Conservation (phyloP, 495 filamentous ascomycete species). For the Amniculicola lignicola region DNA sequence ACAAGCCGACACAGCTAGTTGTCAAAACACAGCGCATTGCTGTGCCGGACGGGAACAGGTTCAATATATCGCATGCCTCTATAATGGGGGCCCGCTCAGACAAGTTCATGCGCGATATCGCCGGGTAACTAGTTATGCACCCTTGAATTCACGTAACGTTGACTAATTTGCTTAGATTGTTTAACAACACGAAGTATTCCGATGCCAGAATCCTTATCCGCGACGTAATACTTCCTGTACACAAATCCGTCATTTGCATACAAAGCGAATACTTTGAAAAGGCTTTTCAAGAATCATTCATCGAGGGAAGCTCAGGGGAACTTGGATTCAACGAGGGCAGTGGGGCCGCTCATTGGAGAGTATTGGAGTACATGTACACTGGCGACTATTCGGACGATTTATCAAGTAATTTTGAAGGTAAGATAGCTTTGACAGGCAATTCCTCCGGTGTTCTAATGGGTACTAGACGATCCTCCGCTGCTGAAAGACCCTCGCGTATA, state of each 20-base stretch:
- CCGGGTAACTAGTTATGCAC: background rate
- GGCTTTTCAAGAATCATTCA: slow-evolving; percentile 8
- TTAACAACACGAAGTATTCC: slow-evolving; percentile 9
- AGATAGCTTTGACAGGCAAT: background rate
- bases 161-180: slow-evolving; percentile 9
- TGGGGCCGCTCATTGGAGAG: slow-evolving; percentile 11
- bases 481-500: slow-evolving; percentile 14
- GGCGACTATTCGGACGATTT: slow-evolving; percentile 9
- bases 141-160: background rate
- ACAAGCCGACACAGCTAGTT: no score
- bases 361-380: slow-evolving; percentile 21
- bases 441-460: slow-evolving; percentile 2
- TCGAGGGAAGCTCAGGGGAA: background rate
- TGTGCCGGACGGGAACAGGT: background rate
- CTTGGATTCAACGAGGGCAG: slow-evolving; percentile 10
- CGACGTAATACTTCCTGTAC: slow-evolving; percentile 2
- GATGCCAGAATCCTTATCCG: slow-evolving; percentile 2
- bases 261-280: slow-evolving; percentile 20
- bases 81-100: background rate
- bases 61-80: background rate
- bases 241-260: slow-evolving; percentile 14
- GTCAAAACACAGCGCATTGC: no score
- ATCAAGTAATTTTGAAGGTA: slow-evolving; percentile 5
- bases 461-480: slow-evolving; percentile 8
- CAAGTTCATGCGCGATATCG: slow-evolving; percentile 3